These are phyloP conservation scores for Trichoderma orchidacearum DNA, from an alignment of 495 filamentous ascomycete genomes.

Conservation along the genomic window DNA sequence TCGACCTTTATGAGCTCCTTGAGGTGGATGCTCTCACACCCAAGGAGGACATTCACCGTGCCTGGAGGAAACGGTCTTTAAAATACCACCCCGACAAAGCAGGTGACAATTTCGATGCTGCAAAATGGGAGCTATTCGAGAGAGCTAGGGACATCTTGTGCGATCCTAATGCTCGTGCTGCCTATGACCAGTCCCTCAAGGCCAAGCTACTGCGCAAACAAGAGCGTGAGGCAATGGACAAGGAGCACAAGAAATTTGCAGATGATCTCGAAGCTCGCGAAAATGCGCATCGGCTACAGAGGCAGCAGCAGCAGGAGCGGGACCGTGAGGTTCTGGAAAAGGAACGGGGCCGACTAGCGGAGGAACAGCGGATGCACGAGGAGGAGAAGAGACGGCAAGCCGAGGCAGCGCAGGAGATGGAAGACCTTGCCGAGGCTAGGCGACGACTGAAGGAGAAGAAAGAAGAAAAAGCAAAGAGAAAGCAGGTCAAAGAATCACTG, in stretches of 20 bases:
- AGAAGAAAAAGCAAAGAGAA: slow-evolving; percentile 19
- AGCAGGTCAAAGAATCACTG: slow-evolving; percentile 12
- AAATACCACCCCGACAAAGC: slow-evolving; percentile 40
- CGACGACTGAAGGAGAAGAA: slow-evolving; percentile 15
- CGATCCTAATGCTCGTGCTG: slow-evolving; percentile 20
- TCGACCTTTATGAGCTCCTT: slow-evolving; percentile 33
- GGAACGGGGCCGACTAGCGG: slow-evolving; percentile 18
- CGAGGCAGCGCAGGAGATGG: slow-evolving; percentile 7
- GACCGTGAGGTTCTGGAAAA: slow-evolving; percentile 10
- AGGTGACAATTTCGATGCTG: slow-evolving; percentile 27
- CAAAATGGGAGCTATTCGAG: slow-evolving; percentile 31
- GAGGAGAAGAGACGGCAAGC: slow-evolving; percentile 8
- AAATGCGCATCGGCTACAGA: slow-evolving; percentile 6
- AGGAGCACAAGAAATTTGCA: slow-evolving; percentile 14
- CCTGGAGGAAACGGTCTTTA: slow-evolving; percentile 28
- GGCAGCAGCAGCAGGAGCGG: slow-evolving; percentile 13
- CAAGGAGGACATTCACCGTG: slow-evolving; percentile 29
- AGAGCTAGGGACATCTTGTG: slow-evolving; percentile 30
- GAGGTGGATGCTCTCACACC: slow-evolving; percentile 23
- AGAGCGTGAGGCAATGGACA: slow-evolving; percentile 14
- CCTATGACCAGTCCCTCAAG: slow-evolving; percentile 26
- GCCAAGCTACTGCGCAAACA: slow-evolving; percentile 21
- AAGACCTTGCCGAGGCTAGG: slow-evolving; percentile 26
- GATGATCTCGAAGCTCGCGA: slow-evolving; percentile 21
- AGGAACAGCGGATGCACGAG: slow-evolving; percentile 22